Conservation (phyloP, 1,139 yeast genomes). For the Nakaseomyces uthaithaninus region DNA sequence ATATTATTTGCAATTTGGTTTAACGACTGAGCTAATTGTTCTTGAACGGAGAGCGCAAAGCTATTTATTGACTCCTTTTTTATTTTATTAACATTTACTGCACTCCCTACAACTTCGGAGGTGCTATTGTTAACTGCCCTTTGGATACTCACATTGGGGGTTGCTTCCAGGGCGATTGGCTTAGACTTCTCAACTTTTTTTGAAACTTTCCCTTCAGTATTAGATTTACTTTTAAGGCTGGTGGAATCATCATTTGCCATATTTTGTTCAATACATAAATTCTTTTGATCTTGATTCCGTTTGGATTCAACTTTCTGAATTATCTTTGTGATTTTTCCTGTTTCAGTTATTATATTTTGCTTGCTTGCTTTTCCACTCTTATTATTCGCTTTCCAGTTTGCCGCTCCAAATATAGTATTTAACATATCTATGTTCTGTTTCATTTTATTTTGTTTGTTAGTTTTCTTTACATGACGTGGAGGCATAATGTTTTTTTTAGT, state of each 20-base stretch:
- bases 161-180: no score
- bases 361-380: not conserved
- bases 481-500: not conserved
- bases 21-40: slow-evolving; percentile 33
- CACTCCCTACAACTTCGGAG: no score
- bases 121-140: no score
- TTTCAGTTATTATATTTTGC: not conserved
- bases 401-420: slow-evolving; percentile 19
- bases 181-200: no score
- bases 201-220: no score
- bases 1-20: slow-evolving; percentile 31
- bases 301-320: not conserved
- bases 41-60: slow-evolving; percentile 32
- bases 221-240: no score
- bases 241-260: no score
- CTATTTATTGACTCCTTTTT: slow-evolving; percentile 12
- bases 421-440: slow-evolving; percentile 16
- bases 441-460: slow-evolving; percentile 10
- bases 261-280: no score
- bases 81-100: slow-evolving; percentile 7
- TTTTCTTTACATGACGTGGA: slow-evolving; percentile 5
- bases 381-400: not conserved
- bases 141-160: no score
- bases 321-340: slow-evolving; percentile 1
- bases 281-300: no score